phyloP scores from a whole-genome alignment of 495 filamentous ascomycete species.

The Daldinia caldariorum region DNA sequence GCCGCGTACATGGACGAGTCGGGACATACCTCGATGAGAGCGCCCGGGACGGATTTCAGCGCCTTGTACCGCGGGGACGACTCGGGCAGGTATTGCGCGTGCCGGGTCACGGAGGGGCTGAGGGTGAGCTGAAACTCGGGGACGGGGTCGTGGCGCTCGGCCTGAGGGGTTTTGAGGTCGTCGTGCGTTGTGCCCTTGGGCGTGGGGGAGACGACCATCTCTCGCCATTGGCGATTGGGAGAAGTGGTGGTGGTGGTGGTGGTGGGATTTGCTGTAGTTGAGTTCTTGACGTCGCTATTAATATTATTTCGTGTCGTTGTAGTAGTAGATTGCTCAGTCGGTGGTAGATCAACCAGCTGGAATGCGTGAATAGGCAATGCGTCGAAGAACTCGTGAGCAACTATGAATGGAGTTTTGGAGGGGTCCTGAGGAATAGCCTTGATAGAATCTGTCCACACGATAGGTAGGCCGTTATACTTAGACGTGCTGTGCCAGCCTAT shows the following conservation, averaged over 20 bases:
- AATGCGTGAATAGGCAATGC: conserved; percentile 98
- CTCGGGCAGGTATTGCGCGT: conserved; percentile 84
- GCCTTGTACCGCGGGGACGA: conserved; percentile 82
- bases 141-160: conserved; percentile 61
- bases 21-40: conserved; percentile 88
- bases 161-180: conserved; percentile 59
- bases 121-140: conserved; percentile 88
- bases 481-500: conserved; percentile 79
- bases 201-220: conserved; percentile 82
- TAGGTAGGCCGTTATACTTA: conserved; percentile 74
- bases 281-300: conserved; percentile 39
- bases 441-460: conserved; percentile 94
- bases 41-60: conserved; percentile 67
- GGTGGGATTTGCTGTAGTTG: conserved; percentile 59
- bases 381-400: conserved; percentile 98
- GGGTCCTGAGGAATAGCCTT: conserved; percentile 70
- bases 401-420: conserved; percentile 84
- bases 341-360: conserved; percentile 68
- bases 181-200: conserved; percentile 59
- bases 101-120: conserved; percentile 76
- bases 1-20: conserved; percentile 79
- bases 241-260: conserved; percentile 40
- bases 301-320: conserved; percentile 50
- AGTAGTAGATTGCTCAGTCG: conserved; percentile 53
- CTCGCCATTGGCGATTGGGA: conserved; percentile 80